Conservation (phyloP, 2,329 filamentous ascomycete species). For the Daldinia sp. region DNA sequence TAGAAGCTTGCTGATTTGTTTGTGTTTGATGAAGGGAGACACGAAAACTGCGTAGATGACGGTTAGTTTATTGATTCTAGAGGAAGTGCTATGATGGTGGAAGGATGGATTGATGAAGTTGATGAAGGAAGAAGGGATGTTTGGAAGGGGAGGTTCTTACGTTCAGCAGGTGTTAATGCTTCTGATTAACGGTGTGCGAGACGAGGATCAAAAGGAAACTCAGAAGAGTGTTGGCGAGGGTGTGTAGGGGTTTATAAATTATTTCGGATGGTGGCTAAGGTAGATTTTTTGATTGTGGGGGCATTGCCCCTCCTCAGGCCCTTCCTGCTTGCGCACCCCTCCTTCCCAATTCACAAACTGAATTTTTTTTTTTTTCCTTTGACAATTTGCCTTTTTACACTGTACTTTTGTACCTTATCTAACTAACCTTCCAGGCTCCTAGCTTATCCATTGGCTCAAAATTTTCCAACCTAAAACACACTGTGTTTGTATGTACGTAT, state of each 20-base stretch:
- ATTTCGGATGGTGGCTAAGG: slow-evolving; percentile 36
- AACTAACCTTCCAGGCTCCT: slow-evolving; percentile 9
- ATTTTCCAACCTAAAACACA: slow-evolving; percentile 33
- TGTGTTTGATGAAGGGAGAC: slow-evolving; percentile 32
- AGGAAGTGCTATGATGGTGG: slow-evolving; percentile 7
- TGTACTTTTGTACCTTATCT: slow-evolving; percentile 19
- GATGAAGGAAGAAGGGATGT: slow-evolving; percentile 12
- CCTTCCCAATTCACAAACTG: slow-evolving; percentile 41
- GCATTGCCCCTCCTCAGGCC: slow-evolving; percentile 40
- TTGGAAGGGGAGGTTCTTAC: slow-evolving; percentile 27
- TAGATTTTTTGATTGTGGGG: slow-evolving; percentile 40
- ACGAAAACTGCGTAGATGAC: slow-evolving; percentile 25
- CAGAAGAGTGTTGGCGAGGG: slow-evolving; percentile 42
- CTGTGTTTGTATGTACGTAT: background rate
- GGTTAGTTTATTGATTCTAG: slow-evolving; percentile 19
- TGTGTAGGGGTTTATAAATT: slow-evolving; percentile 43
- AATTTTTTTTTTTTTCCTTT: slow-evolving; percentile 36
- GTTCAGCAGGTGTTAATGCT: slow-evolving; percentile 52
- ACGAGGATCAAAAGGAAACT: slow-evolving; percentile 52
- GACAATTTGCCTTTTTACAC: slow-evolving; percentile 26
- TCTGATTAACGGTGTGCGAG: slow-evolving; percentile 57
- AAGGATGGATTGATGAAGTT: slow-evolving; percentile 7
- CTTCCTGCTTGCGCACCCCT: slow-evolving; percentile 37
- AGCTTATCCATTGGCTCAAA: slow-evolving; percentile 30
- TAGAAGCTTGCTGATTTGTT: slow-evolving; percentile 33